Conservation (phyloP, 495 filamentous ascomycete species). For the Alectoria sarmentosa region DNA sequence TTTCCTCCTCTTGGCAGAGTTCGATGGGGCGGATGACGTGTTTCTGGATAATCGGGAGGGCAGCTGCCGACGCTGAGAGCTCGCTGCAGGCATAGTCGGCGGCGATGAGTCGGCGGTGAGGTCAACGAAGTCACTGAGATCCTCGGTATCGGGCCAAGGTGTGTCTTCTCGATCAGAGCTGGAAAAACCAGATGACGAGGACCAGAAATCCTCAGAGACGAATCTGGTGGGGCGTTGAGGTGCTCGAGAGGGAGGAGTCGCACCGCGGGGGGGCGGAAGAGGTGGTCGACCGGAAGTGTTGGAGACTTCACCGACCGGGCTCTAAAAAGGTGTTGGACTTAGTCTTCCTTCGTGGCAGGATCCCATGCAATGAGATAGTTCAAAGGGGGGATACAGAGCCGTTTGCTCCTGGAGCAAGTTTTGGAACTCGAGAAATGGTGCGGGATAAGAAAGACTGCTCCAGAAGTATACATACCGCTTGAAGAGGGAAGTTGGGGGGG, state of each 20-base stretch:
- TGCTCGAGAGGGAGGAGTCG: slow-evolving; percentile 8
- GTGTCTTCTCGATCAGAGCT: slow-evolving; percentile 13
- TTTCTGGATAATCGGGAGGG: slow-evolving; percentile 26
- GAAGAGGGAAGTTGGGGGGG: slow-evolving; percentile 20
- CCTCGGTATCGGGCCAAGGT: slow-evolving; percentile 16
- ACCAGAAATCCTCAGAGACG: slow-evolving; percentile 9
- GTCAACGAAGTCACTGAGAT: slow-evolving; percentile 29
- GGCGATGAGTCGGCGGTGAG: slow-evolving; percentile 29
- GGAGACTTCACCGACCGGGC: slow-evolving; percentile 6
- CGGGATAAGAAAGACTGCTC: background rate
- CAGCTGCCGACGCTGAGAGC: slow-evolving; percentile 10
- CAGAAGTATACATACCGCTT: background rate
- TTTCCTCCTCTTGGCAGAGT: slow-evolving; percentile 33
- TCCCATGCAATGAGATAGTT: background rate
- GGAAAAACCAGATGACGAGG: slow-evolving; percentile 5
- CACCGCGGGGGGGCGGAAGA: background rate
- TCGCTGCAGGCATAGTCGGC: slow-evolving; percentile 20
- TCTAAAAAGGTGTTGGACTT: background rate
- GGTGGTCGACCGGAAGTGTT: slow-evolving; percentile 15
- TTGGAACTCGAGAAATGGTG: background rate
- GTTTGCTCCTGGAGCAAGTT: background rate
- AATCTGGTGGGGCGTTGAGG: slow-evolving; percentile 4
- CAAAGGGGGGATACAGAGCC: background rate
- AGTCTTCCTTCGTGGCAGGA: background rate
- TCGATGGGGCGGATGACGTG: slow-evolving; percentile 17